Evolutionary conservation across 78 protist species (phyloP), one percentile per base, ranked within the genome.

Genomic region (Andalucia godoyi): DNA sequence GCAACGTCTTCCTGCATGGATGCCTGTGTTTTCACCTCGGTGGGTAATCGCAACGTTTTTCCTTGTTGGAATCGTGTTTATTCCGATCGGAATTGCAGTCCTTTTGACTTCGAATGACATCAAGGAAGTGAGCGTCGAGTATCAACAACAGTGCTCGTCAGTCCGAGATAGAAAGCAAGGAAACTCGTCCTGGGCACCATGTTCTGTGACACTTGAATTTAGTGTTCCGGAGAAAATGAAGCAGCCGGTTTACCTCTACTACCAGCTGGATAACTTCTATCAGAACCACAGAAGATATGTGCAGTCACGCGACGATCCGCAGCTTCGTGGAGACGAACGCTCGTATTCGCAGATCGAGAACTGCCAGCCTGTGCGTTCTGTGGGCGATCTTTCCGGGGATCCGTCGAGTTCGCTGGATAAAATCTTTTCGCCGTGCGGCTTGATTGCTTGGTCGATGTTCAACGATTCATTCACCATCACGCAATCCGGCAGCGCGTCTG

Each of bases 1-100:
- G 70, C 98, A 93, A 68, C 58, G 71, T 43, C 76, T 94, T 42
- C 50, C 42, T 27, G 96, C 96, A 27, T 90, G 96, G 98, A 94
- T 91, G 75, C 98, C 98, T 12, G 65, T 94, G 21, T 46, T 94
- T 10, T 79, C 95, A 21, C 96, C 95, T 23, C 68, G 59, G 32
- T 72, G 94, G 30, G 95, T 91, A 32, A 81, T 94, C 30, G 62
- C 86, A 8, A 25, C 74, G 29, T 84, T 94, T 51, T 66, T 85
- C 30, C 9, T 77, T 34, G 43, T 91, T 23, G 94, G 85, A 7
- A 32, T 85, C 41, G 41, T 75, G 12, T 91, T 94, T 58, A 70
- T 86, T 29, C 85, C 86, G 29, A 76, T 94, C 52, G 98, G 96
- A 38, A 82, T 77, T 37, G 77, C 46, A 17, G 41, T 90, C 39